Evolutionary conservation across 2,329 filamentous ascomycete genomes (phyloP), one percentile per base, ranked within the genome.

Genomic region (Exophiala mesophila): DNA sequence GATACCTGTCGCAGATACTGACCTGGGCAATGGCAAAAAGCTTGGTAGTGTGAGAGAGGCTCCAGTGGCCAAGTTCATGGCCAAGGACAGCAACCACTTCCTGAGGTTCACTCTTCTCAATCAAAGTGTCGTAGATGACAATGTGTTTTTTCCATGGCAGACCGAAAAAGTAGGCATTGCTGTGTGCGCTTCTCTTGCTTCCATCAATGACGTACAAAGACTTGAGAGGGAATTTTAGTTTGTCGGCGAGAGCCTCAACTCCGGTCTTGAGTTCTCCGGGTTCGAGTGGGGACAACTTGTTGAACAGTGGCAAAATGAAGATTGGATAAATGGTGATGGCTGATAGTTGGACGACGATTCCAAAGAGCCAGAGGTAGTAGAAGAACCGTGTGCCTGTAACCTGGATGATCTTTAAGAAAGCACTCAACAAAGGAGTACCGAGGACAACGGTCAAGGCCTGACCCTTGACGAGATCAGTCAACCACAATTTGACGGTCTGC

Each of bases 121-220:
- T 88, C 51, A 98, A 70, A 4, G 94, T 98, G 63, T 98, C 92
- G 64, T 95, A 98, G 61, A 98, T 94, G 59, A 98, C 92, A 71
- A 98, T 98, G 72, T 97, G 94, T 78, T 97, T 97, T 78, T 96
- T 96, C 89, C 90, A 98, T 30, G 92, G 92, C 42, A 98, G 78
- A 47, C 92, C 92, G 58, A 94, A 96, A 71, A 98, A 98, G 68
- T 94, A 94, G 15, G 87, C 86, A 60, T 94, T 94, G 69, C 83
- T 88, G 69, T 94, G 87, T 17, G 85, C 84, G 61, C 83, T 88
- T 56, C 87, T 78, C 72, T 90, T 90, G 70, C 84, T 89, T 36
- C 87, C 88, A 62, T 94, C 87, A 59, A 98, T 98, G 59, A 97
- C 89, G 61, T 94, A 88, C 32, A 98, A 77, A 61, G 97, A 88